These are phyloP conservation scores for Aspergillus avenaceus DNA, from an alignment of 495 filamentous ascomycete genomes.

Conservation along the genomic window DNA sequence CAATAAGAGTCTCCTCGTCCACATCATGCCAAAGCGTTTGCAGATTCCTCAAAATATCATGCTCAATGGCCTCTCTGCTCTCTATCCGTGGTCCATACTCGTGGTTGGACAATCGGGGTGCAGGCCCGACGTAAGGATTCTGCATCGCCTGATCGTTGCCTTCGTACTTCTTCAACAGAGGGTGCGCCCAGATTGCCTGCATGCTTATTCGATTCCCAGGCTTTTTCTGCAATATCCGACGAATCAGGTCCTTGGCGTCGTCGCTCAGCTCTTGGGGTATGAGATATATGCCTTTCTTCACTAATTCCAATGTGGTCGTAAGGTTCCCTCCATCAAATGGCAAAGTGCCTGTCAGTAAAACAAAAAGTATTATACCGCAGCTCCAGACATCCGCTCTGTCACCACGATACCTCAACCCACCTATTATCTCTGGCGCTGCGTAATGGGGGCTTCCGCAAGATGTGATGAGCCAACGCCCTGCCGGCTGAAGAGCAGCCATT, in stretches of 20 bases:
- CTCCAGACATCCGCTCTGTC: constrained; percentile 90
- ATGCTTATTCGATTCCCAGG: constrained; percentile 75
- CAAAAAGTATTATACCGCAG: constrained; percentile 86
- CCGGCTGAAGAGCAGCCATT: constrained; percentile 90
- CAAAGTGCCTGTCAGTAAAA: constrained; percentile 69
- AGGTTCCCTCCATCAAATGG: constrained; percentile 75
- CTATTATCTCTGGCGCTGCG: constrained; percentile 85
- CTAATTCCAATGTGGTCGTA: constrained; percentile 55
- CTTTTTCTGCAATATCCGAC: constrained; percentile 65
- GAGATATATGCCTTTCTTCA: constrained; percentile 64
- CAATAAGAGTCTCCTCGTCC: constrained; percentile 63
- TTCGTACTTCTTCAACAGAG: constrained; percentile 76
- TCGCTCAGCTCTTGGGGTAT: constrained; percentile 64
- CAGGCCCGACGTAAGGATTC: constrained; percentile 49
- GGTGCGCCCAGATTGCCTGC: constrained; percentile 76
- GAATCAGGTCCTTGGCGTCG: constrained; percentile 77
- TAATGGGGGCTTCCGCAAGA: constrained; percentile 97
- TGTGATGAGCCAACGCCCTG: constrained; percentile 68
- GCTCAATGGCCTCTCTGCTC: constrained; percentile 60
- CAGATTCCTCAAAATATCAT: constrained; percentile 76
- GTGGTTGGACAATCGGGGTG: constrained; percentile 44
- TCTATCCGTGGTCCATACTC: constrained; percentile 52
- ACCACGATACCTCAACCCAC: constrained; percentile 68
- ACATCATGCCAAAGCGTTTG: constrained; percentile 84
- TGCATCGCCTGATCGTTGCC: constrained; percentile 50